A percentile compares a stretch with the other conserved stretches of the same genome.
Evolutionary conservation across 257 asterid genomes (phyloP).

Genomic region (Asclepias syriaca): DNA sequence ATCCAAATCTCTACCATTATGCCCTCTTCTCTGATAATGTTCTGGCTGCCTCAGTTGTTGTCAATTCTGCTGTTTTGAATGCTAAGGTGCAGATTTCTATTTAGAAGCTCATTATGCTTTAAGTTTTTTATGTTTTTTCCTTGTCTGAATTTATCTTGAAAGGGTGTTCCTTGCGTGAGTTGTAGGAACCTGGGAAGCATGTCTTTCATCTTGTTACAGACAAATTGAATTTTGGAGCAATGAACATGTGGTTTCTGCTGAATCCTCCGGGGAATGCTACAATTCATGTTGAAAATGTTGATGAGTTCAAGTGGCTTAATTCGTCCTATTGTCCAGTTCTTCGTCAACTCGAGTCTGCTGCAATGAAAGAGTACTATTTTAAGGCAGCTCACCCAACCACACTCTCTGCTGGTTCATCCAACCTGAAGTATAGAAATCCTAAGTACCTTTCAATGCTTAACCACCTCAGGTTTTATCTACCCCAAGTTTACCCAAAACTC

Average conservation of each 20-base stretch:
- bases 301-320: slow-evolving; percentile 95
- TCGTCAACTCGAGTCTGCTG: slow-evolving; percentile 88
- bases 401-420: slow-evolving; percentile 83
- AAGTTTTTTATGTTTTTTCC: not conserved
- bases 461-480: slow-evolving; percentile 94
- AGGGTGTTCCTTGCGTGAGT: slow-evolving; percentile 13
- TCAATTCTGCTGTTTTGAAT: slow-evolving; percentile 80
- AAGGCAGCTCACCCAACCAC: slow-evolving; percentile 95
- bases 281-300: slow-evolving; percentile 93
- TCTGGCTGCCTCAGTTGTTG: slow-evolving; percentile 97
- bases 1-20: slow-evolving; percentile 81
- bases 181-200: slow-evolving; percentile 93
- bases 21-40: slow-evolving; percentile 97
- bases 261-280: slow-evolving; percentile 99
- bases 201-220: slow-evolving; percentile 97
- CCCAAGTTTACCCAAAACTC: slow-evolving; percentile 91
- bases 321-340: slow-evolving; percentile 92
- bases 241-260: slow-evolving; percentile 99
- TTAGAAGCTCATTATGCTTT: not conserved
- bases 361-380: slow-evolving; percentile 96
- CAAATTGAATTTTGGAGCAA: slow-evolving; percentile 96
- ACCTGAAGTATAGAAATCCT: slow-evolving; percentile 94
- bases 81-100: slow-evolving; percentile 57
- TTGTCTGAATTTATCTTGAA: slow-evolving; percentile 4
- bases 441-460: slow-evolving; percentile 98